A percentile compares a stretch with the other conserved stretches of the same genome.
Evolutionary conservation across 169 alveolate genomes (phyloP).

Genomic region (Besnoitia besnoiti): DNA sequence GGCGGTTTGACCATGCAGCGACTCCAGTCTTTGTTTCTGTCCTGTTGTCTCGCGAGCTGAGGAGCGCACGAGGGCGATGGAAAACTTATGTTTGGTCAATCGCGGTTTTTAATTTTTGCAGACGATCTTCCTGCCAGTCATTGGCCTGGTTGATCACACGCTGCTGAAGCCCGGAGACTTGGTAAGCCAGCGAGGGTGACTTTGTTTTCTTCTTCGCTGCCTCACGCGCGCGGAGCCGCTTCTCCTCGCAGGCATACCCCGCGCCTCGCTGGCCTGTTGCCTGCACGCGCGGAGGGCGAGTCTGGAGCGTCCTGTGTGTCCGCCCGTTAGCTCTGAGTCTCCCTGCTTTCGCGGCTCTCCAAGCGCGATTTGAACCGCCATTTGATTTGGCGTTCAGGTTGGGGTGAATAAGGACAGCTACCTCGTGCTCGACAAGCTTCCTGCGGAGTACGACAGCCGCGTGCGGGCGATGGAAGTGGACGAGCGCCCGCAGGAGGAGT

Average conservation of each 20-base stretch:
- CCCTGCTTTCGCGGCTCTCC: no score
- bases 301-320: no score
- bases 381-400: constrained; percentile 91
- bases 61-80: neutral
- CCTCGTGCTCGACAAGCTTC: constrained; percentile 98
- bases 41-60: neutral
- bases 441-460: constrained; percentile 98
- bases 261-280: neutral
- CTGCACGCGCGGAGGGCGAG: no score
- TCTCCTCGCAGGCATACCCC: neutral
- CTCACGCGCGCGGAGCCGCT: neutral
- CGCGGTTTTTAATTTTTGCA: constrained; percentile 72
- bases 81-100: neutral
- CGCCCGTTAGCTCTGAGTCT: no score
- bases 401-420: constrained; percentile 99
- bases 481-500: constrained; percentile 99
- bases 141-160: constrained; percentile 95
- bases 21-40: neutral
- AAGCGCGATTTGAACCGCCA: no score
- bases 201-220: neutral
- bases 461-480: constrained; percentile 99
- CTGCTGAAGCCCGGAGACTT: constrained; percentile 86
- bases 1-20: neutral
- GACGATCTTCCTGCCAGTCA: constrained; percentile 98
- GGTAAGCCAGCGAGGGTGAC: neutral